Conservation (phyloP, 2,329 filamentous ascomycete genomes). For the Alternaria longipes region DNA sequence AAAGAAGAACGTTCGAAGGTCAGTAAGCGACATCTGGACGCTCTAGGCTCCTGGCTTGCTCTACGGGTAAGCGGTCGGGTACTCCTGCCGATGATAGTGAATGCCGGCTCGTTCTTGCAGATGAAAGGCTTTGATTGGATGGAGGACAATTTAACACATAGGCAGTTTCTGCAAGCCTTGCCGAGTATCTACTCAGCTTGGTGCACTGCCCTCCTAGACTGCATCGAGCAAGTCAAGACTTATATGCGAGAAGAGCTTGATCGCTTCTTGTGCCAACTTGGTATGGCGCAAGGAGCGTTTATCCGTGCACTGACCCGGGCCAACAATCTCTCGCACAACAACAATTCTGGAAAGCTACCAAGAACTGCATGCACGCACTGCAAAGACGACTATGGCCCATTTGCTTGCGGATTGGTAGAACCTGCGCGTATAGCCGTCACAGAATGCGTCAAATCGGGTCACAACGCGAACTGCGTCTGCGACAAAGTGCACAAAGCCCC, state of each 20-base stretch:
- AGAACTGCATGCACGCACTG: neutral
- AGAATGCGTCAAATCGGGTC: conserved; percentile 15
- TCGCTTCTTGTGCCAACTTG: neutral
- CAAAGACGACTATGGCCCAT: neutral
- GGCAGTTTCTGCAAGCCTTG: conserved; percentile 16
- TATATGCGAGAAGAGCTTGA: neutral
- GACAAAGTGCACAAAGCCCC: no score
- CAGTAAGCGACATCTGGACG: neutral
- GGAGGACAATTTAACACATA: conserved; percentile 18
- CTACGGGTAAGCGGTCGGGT: conserved; percentile 15
- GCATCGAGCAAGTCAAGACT: conserved; percentile 6
- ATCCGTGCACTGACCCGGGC: no score
- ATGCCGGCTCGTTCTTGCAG: conserved; percentile 23
- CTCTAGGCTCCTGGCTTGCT: conserved; percentile 17
- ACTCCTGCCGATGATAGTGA: conserved; percentile 21
- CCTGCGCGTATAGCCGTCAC: conserved; percentile 17
- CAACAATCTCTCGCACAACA: no score
- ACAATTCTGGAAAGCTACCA: neutral
- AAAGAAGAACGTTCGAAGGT: neutral
- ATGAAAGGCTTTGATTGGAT: conserved; percentile 29
- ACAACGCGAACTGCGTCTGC: neutral
- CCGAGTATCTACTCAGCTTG: conserved; percentile 25
- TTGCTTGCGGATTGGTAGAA: conserved; percentile 16
- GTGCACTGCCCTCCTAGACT: conserved; percentile 18
- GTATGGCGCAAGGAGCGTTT: neutral